A percentile compares a stretch with the other conserved stretches of the same genome.
Evolutionary conservation across 345 rosid species (phyloP).

Genomic region (Euphorbia pulcherrima): DNA sequence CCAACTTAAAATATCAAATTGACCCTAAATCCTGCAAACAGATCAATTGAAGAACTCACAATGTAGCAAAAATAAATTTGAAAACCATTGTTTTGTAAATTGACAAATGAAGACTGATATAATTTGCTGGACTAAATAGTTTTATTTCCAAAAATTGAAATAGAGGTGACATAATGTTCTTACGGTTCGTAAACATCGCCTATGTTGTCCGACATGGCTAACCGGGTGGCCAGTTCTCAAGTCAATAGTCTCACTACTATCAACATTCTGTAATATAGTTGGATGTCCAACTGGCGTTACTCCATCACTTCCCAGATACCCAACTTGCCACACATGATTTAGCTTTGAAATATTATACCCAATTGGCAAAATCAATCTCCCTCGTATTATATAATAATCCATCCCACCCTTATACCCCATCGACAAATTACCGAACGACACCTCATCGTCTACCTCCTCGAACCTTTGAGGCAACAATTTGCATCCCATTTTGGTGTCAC

Average conservation of each 20-base stretch:
- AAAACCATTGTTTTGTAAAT: too few species aligned
- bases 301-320: conserved; percentile 19
- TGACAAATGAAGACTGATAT: background rate
- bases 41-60: too few species aligned
- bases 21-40: too few species aligned
- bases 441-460: background rate
- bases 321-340: conserved; percentile 57
- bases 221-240: conserved; percentile 1
- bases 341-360: conserved; percentile 28
- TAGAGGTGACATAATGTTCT: background rate
- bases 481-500: conserved; percentile 35
- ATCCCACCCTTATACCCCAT: background rate
- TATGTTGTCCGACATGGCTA: background rate
- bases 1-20: too few species aligned
- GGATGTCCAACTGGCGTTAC: conserved; percentile 34
- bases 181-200: conserved; percentile 31
- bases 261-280: conserved; percentile 32
- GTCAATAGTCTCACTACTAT: conserved; percentile 39
- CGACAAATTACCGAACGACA: background rate
- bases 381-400: conserved; percentile 15
- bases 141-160: too few species aligned
- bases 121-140: too few species aligned
- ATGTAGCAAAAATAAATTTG: too few species aligned
- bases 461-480: conserved; percentile 27
- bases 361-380: conserved; percentile 32